Conservation (phyloP, 345 rosid species). For the Physaria fendleri region DNA sequence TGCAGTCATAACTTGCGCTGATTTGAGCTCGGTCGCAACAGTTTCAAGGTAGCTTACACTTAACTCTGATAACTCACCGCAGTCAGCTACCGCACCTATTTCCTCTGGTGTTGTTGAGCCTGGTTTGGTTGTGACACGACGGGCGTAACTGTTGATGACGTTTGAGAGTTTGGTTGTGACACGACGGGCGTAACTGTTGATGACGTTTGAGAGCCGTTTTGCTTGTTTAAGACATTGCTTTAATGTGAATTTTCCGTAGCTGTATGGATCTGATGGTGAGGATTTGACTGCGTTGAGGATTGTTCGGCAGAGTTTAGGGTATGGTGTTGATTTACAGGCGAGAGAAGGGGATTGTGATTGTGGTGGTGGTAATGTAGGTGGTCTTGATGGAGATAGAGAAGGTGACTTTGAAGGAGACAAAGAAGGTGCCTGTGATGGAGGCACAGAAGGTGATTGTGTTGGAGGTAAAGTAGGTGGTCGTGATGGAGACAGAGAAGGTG, state of each 20-base stretch:
- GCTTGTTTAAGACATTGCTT: too few species aligned
- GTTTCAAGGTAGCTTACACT: conserved; percentile 42
- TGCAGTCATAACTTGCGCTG: conserved; percentile 26
- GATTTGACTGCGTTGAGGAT: conserved; percentile 40
- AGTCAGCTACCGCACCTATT: conserved; percentile 39
- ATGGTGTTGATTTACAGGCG: conserved; percentile 54
- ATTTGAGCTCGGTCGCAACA: conserved; percentile 34
- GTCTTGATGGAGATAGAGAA: too few species aligned
- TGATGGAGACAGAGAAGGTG: conserved; percentile 3
- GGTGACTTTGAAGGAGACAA: too few species aligned
- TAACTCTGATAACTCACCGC: conserved; percentile 44
- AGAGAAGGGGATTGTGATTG: conserved; percentile 33
- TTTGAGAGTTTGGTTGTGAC: conserved; percentile 55
- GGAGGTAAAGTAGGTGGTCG: background rate
- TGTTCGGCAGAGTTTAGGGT: conserved; percentile 70
- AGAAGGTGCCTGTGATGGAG: too few species aligned
- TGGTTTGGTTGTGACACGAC: conserved; percentile 9
- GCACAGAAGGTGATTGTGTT: too few species aligned
- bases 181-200: conserved; percentile 46
- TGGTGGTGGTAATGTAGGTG: too few species aligned
- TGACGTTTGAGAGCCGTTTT: too few species aligned
- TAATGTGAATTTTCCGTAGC: too few species aligned
- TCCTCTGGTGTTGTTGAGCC: conserved; percentile 11
- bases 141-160: conserved; percentile 24
- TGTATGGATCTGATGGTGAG: conserved; percentile 47